phyloP scores from a whole-genome alignment of 495 filamentous ascomycete genomes.

The Penicillium alfredii region DNA sequence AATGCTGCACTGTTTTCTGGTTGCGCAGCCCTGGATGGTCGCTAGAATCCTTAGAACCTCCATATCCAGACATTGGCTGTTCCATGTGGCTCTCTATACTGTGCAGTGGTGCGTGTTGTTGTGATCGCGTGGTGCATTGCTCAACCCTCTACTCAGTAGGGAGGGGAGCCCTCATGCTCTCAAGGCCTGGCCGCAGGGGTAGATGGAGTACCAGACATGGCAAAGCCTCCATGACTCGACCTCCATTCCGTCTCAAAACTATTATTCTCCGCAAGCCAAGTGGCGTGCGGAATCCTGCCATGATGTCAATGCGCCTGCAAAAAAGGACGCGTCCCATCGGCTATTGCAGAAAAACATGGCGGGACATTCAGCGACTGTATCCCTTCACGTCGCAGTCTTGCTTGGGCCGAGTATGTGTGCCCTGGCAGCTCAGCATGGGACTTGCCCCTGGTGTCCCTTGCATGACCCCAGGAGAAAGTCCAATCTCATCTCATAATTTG shows the following conservation, averaged over 20 bases:
- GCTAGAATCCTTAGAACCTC: background rate
- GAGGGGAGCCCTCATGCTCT: too few relatives aligned
- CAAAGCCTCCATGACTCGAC: background rate
- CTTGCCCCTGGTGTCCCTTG: too few relatives aligned
- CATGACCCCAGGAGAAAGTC: too few relatives aligned
- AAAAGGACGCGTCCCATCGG: constrained; percentile 5
- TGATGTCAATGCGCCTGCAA: background rate
- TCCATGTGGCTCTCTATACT: too few relatives aligned
- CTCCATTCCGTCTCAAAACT: constrained; percentile 1
- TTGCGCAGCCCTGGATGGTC: background rate
- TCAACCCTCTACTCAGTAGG: too few relatives aligned
- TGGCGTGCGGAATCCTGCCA: constrained; percentile 7
- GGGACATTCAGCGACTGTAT: background rate
- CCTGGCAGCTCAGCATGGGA: too few relatives aligned
- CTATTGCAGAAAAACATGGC: constrained; percentile 1
- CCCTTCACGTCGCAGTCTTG: background rate
- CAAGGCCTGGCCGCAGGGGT: too few relatives aligned
- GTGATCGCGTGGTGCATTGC: too few relatives aligned
- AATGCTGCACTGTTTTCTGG: background rate
- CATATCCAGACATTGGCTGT: too few relatives aligned
- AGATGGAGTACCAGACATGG: background rate
- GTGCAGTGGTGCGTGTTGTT: too few relatives aligned
- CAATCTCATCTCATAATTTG: too few relatives aligned
- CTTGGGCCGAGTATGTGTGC: too few relatives aligned
- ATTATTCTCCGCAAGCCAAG: constrained; percentile 3